Evolutionary conservation across 2,329 filamentous ascomycete species (phyloP), one percentile per base, ranked within the genome.

Genomic region (Monosporascus sp.): DNA sequence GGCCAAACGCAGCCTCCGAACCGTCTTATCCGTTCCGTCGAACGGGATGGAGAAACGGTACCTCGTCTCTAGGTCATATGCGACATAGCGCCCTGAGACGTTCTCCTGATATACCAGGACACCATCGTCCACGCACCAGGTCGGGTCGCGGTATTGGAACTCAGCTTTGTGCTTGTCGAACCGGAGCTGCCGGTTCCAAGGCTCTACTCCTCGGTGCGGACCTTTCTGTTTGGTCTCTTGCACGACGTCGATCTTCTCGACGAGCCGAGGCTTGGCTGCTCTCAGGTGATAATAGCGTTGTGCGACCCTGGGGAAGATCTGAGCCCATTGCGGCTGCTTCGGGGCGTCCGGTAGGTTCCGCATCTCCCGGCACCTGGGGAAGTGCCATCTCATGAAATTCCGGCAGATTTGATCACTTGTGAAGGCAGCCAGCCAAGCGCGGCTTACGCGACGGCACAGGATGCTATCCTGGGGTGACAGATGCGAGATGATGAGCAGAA

Each of bases 241-340:
- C 51, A 69, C 72, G 48, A 76, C 65, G 41, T 66, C 65, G 51
- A 77, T 69, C 59, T 72, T 79, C 61, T 78, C 70, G 22, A 78
- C 60, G 5, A 66, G 69, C 54, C 72, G 70, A 14, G 81, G 75
- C 53, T 61, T 73, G 18, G 78, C 82, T 15, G 66, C 65, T 48
- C 69, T 67, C 38, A 86, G 72, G 61, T 80, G 69, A 57, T 77
- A 69, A 64, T 86, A 86, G 48, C 83, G 75, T 36, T 75, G 69
- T 7, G 78, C 75, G 14, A 85, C 74, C 24, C 61, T 60, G 47
- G 76, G 73, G 55, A 83, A 83, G 6, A 75, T 61, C 11, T 57
- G 51, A 1, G 72, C 57, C 75, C 75, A 79, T 54, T 72, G 61
- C 24, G 48, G 57, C 42, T 49, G 50, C n/a, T 60, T 57, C 18